Evolutionary conservation across 495 filamentous ascomycete species (phyloP), one percentile per base, ranked within the genome.

Genomic region (Neurospora sp.): DNA sequence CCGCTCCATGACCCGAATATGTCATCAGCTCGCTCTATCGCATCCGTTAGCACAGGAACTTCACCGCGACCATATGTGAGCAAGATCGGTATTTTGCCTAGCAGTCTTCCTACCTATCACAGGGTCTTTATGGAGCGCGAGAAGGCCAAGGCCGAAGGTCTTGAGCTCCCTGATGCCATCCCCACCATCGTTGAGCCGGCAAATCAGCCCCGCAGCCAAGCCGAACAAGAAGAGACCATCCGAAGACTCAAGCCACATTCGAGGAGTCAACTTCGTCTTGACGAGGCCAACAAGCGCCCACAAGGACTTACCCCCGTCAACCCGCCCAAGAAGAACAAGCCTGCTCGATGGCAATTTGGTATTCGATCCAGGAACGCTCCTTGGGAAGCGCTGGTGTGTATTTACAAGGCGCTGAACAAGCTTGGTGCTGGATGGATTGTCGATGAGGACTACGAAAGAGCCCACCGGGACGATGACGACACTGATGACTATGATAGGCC

Each of bases 331-430:
- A 92, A 90, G 81, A 83, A 81, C 37, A 88, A 88, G 71, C 88
- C 90, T 4, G 92, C 93, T 1, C 92, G 93, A 73, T 99, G 96
- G 96, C 96, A 98, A 81, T 99, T 98, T 79, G 96, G 96, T 39
- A 99, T 99, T 73, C 89, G 96, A 2, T 95, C 92, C 31, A 88
- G 96, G 39, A 99, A 98, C 80, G 92, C 93, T 31, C 96, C 96
- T 0, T 90, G 94, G 38, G 96, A 99, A 77, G 96, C 96, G 0
- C 92, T 99, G 79, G 82, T 94, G 11, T 97, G 96, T 79, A 92
- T 99, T 70, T 98, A 97, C 85, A 92, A 93, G 76, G 94, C 96
- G 1, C 86, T 99, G 42, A 83, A 88, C 38, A 93, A 93, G 71
- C 93, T 98, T 77, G 94, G 93, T 24, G 94, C 93, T 10, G 88